A percentile compares a stretch with the other conserved stretches of the same genome.
phyloP scores from a whole-genome alignment of 2,329 filamentous ascomycete genomes.

The Tolypocladium paradoxum region DNA sequence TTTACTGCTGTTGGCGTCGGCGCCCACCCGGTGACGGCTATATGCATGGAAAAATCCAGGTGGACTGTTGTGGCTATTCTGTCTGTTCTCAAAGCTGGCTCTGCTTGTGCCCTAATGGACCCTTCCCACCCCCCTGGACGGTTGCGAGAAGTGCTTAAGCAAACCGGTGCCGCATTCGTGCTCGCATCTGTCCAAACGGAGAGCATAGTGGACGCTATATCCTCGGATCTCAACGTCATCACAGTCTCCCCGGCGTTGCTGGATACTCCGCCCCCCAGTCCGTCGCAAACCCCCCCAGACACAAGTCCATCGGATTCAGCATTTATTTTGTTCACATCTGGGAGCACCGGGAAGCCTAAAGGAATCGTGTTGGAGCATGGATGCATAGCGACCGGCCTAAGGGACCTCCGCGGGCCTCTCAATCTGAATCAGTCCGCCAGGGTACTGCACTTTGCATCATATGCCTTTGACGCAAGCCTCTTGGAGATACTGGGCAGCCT shows the following conservation, averaged over 20 bases:
- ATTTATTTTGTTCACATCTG: background rate
- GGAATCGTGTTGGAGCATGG: background rate
- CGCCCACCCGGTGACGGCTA: background rate
- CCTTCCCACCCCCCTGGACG: background rate
- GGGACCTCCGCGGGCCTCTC: background rate
- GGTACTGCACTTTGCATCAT: slow-evolving; percentile 1
- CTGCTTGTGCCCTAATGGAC: slow-evolving; percentile 7
- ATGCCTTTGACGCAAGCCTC: background rate
- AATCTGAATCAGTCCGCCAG: background rate
- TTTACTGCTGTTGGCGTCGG: background rate
- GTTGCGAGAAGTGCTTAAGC: background rate
- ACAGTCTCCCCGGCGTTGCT: background rate
- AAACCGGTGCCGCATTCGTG: background rate
- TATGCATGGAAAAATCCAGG: slow-evolving; percentile 4
- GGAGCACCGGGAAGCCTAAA: background rate
- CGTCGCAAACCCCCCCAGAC: background rate
- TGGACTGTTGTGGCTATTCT: slow-evolving; percentile 4
- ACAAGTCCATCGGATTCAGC: background rate
- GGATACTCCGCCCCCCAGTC: background rate
- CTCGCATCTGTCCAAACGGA: background rate
- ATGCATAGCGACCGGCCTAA: background rate
- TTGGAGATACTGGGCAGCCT: slow-evolving; percentile 1
- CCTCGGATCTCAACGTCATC: background rate
- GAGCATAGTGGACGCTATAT: background rate
- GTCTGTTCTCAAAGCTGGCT: slow-evolving; percentile 4